Percentiles rank a stretch among this genome's conserved stretches.
Conservation (phyloP, 106 monocot species). For the Acanthochlamys bracteata region DNA sequence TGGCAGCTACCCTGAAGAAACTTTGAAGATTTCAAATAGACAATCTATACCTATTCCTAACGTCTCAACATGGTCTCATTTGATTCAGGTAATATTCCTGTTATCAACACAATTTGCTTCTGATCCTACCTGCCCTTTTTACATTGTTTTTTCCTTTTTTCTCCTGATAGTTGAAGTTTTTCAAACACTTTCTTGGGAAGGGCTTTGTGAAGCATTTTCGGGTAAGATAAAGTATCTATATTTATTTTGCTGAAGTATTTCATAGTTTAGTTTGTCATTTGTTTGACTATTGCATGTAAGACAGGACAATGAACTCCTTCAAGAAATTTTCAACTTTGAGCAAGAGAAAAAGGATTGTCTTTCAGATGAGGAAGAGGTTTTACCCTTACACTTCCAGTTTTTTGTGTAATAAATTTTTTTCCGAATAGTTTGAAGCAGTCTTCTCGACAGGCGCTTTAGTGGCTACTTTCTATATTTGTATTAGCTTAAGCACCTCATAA, state of each 20-base stretch:
- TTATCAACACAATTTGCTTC: not conserved
- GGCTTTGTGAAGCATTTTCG: slow-evolving; percentile 88
- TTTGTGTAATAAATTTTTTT: too few relatives aligned
- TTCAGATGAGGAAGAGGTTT: slow-evolving; percentile 71
- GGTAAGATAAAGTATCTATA: slow-evolving; percentile 23
- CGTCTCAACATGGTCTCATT: slow-evolving; percentile 64
- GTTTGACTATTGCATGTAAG: not conserved
- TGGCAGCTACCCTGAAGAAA: slow-evolving; percentile 52
- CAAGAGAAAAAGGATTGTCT: slow-evolving; percentile 43
- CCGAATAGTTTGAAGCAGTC: too few relatives aligned
- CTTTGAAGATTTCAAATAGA: slow-evolving; percentile 60
- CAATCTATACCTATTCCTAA: slow-evolving; percentile 32
- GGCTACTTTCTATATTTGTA: too few relatives aligned
- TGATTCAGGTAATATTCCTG: slow-evolving; percentile 37
- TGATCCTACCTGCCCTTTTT: not conserved
- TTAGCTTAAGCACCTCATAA: too few relatives aligned
- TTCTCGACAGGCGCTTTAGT: too few relatives aligned
- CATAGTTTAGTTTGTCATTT: not conserved
- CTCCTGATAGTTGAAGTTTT: slow-evolving; percentile 70
- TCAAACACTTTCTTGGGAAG: slow-evolving; percentile 73
- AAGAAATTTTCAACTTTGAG: slow-evolving; percentile 64
- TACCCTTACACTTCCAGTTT: too few relatives aligned
- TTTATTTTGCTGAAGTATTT: not conserved
- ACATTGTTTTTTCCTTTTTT: slow-evolving; percentile 6
- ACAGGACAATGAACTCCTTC: slow-evolving; percentile 82